Evolutionary conservation across 192 early-diverging fungal species (phyloP), one percentile per base, ranked within the genome.

Genomic region (Endogone sp.): DNA sequence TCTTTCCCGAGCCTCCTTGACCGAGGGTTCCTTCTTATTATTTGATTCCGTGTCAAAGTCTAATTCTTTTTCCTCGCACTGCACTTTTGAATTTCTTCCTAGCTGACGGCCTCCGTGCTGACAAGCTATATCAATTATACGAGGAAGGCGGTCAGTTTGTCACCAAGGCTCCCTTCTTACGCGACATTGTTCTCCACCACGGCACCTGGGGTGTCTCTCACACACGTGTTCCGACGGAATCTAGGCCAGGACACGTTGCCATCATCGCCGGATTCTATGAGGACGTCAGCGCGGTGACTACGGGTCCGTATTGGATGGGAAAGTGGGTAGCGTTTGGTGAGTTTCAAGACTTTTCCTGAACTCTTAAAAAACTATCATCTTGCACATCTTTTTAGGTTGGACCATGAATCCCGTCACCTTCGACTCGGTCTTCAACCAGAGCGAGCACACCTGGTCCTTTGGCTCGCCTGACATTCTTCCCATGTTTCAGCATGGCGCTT

Each of bases 211-310:
- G 92, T 27, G 86, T 94, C 23, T 93, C 91, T 31, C 92, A 94
- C 71, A 98, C 96, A 8, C 89, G 92, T 29, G 94, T 98, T 26
- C 96, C 96, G 24, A 98, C 96, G 29, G 96, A 98, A 81, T 93
- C 92, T 62, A 83, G 96, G 16, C 96, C 96, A 26, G 95, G 96
- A 8, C 96, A 98, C 74, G 95, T 98, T n/a, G 96, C 96, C 24
- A 85, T 96, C 29, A 97, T 98, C 82, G 96, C 95, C 16, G 96
- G 96, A 4, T 95, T 98, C 75, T 98, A 98, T 79, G 96, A 98
- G 76, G 96, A 98, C 81, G 95, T 97, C 59, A 95, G 93, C 79
- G 96, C 96, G 3, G 96, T 98, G 24, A 98, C 95, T 4, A 95
- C 92, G 78, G 95, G 91, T 91, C 64, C 44, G 57, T 60, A 60